phyloP scores from a whole-genome alignment of 371 early-diverging fungal genomes.

The Funneliformis caledonium region DNA sequence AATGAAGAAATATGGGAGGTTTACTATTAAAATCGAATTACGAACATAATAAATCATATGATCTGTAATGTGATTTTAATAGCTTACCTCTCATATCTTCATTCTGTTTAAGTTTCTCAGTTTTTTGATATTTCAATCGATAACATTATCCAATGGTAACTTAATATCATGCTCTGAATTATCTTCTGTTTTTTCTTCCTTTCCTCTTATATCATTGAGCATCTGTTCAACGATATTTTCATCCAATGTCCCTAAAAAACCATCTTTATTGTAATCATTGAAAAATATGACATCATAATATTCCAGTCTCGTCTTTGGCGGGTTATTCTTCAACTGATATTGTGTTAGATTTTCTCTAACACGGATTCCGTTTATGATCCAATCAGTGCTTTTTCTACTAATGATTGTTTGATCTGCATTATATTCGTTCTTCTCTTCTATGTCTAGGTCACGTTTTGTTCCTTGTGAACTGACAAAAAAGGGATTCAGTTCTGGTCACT shows the following conservation, averaged over 20 bases:
- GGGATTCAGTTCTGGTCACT: neutral
- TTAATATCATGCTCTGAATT: too few species aligned
- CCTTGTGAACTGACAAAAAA: constrained; percentile 9
- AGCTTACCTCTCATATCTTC: too few species aligned
- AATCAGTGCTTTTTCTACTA: neutral
- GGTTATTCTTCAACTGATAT: constrained; percentile 30
- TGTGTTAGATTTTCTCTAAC: constrained; percentile 18
- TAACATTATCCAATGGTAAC: too few species aligned
- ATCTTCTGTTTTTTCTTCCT: neutral
- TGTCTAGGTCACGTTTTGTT: neutral
- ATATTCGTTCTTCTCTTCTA: neutral
- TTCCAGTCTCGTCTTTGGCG: neutral
- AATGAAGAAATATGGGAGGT: too few species aligned
- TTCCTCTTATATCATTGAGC: constrained; percentile 8
- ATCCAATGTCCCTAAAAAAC: constrained; percentile 31
- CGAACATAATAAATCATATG: too few species aligned
- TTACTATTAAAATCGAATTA: too few species aligned
- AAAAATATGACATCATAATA: constrained; percentile 32
- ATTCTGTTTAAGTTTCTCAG: too few species aligned
- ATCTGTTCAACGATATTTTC: constrained; percentile 29
- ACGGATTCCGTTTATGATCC: constrained; percentile 16
- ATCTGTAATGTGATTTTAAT: too few species aligned
- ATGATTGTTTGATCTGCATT: constrained; percentile 7
- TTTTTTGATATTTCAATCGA: too few species aligned
- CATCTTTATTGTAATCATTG: constrained; percentile 22